These are phyloP conservation scores for Dothiorella sarmentorum DNA, from an alignment of 2,329 filamentous ascomycete genomes.

Conservation along the genomic window DNA sequence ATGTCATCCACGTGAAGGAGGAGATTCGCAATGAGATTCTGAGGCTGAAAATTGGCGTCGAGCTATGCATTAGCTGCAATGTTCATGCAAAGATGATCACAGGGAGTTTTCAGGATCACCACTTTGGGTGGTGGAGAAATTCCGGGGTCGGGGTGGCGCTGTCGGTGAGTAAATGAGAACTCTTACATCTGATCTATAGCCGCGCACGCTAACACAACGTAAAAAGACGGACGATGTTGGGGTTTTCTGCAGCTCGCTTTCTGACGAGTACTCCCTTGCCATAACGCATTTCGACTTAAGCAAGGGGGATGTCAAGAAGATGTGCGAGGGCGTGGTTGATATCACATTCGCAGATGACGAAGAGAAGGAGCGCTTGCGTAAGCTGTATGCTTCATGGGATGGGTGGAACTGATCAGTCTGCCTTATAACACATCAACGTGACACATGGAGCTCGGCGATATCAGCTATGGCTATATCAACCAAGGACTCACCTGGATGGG, in stretches of 20 bases:
- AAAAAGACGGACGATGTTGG: constrained; percentile 77
- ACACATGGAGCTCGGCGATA: too few relatives aligned
- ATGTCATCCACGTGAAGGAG: constrained; percentile 72
- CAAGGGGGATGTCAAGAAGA: constrained; percentile 45
- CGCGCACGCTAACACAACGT: constrained; percentile 20
- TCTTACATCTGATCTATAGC: neutral
- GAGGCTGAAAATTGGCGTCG: constrained; percentile 58
- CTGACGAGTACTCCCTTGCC: constrained; percentile 72
- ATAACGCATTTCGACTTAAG: constrained; percentile 65
- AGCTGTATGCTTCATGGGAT: constrained; percentile 10
- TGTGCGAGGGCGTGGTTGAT: constrained; percentile 61
- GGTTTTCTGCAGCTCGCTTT: constrained; percentile 72
- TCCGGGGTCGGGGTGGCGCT: constrained; percentile 57
- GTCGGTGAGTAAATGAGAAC: constrained; percentile 56
- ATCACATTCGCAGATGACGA: constrained; percentile 63
- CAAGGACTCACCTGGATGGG: neutral
- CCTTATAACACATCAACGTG: too few relatives aligned
- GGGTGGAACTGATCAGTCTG: constrained; percentile 12
- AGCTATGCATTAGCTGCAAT: constrained; percentile 78
- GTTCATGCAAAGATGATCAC: constrained; percentile 70
- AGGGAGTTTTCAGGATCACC: constrained; percentile 64
- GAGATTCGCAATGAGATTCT: constrained; percentile 56
- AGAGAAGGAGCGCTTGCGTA: constrained; percentile 57
- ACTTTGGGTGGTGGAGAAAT: constrained; percentile 70
- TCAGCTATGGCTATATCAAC: neutral